Evolutionary conservation across 179 eudicot genomes (phyloP).

Genomic region (Beta macrorhiza): DNA sequence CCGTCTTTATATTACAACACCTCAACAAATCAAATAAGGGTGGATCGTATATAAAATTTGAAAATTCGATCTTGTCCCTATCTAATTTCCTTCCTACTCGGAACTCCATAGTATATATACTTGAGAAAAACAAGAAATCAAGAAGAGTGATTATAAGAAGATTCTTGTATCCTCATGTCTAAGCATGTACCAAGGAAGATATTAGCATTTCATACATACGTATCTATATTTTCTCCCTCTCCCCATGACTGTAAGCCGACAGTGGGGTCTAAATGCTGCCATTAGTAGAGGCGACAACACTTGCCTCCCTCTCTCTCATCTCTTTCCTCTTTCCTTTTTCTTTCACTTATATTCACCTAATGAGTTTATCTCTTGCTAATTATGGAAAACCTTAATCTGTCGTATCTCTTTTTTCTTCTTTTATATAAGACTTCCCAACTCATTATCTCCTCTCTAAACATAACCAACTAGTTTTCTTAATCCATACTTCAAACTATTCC

Average conservation of each 20-base stretch:
- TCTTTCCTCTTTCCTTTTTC: conserved; percentile 16
- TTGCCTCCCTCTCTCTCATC: conserved; percentile 14
- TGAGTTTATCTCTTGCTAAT: conserved; percentile 8
- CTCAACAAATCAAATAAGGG: no score
- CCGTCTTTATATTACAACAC: no score
- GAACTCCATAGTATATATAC: not conserved
- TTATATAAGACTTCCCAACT: not conserved
- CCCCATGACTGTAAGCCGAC: conserved; percentile 22
- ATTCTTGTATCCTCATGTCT: conserved; percentile 22
- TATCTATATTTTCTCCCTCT: conserved; percentile 10
- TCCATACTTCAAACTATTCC: not conserved
- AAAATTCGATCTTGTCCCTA: not conserved
- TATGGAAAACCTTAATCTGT: conserved; percentile 21
- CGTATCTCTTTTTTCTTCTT: conserved; percentile 12
- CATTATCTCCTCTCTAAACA: conserved; percentile 7
- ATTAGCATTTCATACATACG: conserved; percentile 1
- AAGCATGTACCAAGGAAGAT: not conserved
- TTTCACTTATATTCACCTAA: not conserved
- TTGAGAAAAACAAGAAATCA: not conserved
- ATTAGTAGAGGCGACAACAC: conserved; percentile 28
- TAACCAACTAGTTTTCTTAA: no score
- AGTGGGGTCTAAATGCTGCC: conserved; percentile 27
- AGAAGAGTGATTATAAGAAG: conserved; percentile 5
- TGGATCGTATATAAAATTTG: no score
- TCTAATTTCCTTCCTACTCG: not conserved